Evolutionary conservation across 1,284 basidiomycete genomes (phyloP).

Genomic region (Tetrapyrgos nigripes): DNA sequence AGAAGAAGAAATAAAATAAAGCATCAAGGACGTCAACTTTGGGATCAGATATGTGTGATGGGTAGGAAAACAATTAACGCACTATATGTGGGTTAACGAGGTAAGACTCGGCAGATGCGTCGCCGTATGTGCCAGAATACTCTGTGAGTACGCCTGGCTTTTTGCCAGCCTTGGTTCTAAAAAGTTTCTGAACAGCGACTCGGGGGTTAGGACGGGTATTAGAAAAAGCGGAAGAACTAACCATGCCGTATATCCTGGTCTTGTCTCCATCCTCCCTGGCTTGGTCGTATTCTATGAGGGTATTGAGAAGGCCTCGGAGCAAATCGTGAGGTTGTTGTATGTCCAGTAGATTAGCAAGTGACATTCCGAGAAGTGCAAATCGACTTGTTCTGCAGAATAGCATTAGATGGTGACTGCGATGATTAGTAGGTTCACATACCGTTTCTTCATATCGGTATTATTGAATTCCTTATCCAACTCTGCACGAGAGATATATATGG

Average conservation of each 20-base stretch:
- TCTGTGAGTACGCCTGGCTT: conserved; percentile 60
- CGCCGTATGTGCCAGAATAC: conserved; percentile 64
- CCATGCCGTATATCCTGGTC: conserved; percentile 62
- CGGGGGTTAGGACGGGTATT: neutral
- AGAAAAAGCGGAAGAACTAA: conserved; percentile 36
- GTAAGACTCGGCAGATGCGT: conserved; percentile 66
- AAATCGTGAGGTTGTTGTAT: conserved; percentile 81
- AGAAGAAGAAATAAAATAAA: conserved; percentile 1
- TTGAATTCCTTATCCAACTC: conserved; percentile 80
- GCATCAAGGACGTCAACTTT: neutral
- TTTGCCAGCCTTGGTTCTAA: conserved; percentile 53
- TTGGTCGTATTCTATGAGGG: conserved; percentile 79
- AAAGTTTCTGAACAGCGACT: conserved; percentile 54
- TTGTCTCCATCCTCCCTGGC: conserved; percentile 83
- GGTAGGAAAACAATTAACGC: conserved; percentile 29
- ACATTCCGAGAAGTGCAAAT: conserved; percentile 85
- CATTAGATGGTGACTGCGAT: conserved; percentile 10
- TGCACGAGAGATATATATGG: conserved; percentile 74
- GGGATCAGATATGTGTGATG: conserved; percentile 4
- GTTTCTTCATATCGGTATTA: conserved; percentile 77
- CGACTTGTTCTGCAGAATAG: conserved; percentile 65
- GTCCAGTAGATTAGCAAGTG: conserved; percentile 80
- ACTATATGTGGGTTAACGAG: conserved; percentile 80
- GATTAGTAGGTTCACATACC: conserved; percentile 60
- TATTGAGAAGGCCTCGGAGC: conserved; percentile 72